A percentile compares a stretch with the other conserved stretches of the same genome.
Evolutionary conservation across 306 rosid species (phyloP).

Genomic region (Citrullus mucosospermus): DNA sequence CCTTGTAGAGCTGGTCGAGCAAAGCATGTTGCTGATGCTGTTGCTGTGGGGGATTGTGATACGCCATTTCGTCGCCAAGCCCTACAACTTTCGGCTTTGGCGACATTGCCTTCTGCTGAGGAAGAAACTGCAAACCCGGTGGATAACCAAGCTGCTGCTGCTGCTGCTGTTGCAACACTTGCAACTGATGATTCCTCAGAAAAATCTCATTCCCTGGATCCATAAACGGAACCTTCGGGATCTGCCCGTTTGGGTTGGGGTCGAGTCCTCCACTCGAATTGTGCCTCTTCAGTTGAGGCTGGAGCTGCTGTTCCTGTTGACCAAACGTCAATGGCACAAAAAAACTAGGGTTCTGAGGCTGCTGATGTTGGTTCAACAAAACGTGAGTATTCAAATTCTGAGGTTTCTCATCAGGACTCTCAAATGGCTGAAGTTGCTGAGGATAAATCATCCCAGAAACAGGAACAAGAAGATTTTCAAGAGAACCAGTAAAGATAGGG

Average conservation of each 20-base stretch:
- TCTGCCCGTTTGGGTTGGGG: slow-evolving; percentile 8
- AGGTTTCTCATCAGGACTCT: slow-evolving; percentile 25
- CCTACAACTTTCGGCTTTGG: slow-evolving; percentile 19
- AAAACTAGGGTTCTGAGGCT: slow-evolving; percentile 19
- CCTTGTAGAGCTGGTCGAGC: slow-evolving; percentile 37
- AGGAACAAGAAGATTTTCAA: slow-evolving; percentile 7
- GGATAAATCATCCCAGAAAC: slow-evolving; percentile 15
- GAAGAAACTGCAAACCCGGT: slow-evolving; percentile 26
- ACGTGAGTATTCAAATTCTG: slow-evolving; percentile 22
- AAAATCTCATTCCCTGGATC: slow-evolving; percentile 21
- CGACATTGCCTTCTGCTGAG: slow-evolving; percentile 20
- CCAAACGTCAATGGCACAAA: slow-evolving; percentile 16
- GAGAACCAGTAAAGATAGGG: slow-evolving; percentile 15
- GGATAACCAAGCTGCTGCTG: slow-evolving; percentile 20
- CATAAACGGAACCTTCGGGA: slow-evolving; percentile 19
- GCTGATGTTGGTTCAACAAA: slow-evolving; percentile 18
- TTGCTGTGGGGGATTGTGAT: slow-evolving; percentile 13
- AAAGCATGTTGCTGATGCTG: slow-evolving; percentile 21
- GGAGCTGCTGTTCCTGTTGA: slow-evolving; percentile 20
- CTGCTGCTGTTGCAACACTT: slow-evolving; percentile 17
- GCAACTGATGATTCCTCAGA: slow-evolving; percentile 19
- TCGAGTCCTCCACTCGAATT: slow-evolving; percentile 15
- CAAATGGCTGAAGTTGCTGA: slow-evolving; percentile 9
- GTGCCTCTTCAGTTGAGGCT: slow-evolving; percentile 29
- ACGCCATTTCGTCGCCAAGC: slow-evolving; percentile 5